Evolutionary conservation across 2,329 filamentous ascomycete genomes (phyloP), one percentile per base, ranked within the genome.

Genomic region (Aspergillus hortae): DNA sequence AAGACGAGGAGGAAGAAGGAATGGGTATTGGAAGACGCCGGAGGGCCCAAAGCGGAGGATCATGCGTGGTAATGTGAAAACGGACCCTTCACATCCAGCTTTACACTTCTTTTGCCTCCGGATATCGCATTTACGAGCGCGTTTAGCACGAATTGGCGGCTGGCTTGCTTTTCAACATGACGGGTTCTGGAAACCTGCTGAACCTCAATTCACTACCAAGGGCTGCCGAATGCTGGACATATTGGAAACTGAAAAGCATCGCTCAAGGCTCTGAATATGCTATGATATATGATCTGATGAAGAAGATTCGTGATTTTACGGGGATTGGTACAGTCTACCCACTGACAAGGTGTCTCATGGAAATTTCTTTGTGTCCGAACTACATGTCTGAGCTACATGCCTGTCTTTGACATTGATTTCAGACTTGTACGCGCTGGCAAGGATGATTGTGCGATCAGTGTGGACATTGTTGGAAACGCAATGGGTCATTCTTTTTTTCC

Each of bases 1-100:
- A 96, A 67, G 88, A 91, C 58, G 89, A 89, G 42, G 87, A 82
- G 11, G 83, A 82, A 11, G 83, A 74, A 3, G 66, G 63, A 14
- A 49, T 70, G 23, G 66, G 65, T 17, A 60, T 62, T 19, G 77
- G 73, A 4, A 77, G 81, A 23, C 79, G 84, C 35, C 79, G 84
- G 53, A 79, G 84, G 52, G 85, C 86, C 14, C 78, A 86, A 61
- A 88, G 85, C 35, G 77, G 84, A 48, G 69, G 83, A 56, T 88
- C 56, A 46, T 61, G 86, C 67, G 64, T 70, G 41, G 75, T 89
- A 51, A 89, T 89, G 86, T 89, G 74, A 83, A 32, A 7, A 40
- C 5, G 38, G 30, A 42, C 7, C 14, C 10, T 25, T 15, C 17
- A 6, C 36, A 44, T 12, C 9, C 15, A 17, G 10, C n/a, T 21